Conservation (phyloP, 148 eudicot genomes). For the Diospyros kaki region DNA sequence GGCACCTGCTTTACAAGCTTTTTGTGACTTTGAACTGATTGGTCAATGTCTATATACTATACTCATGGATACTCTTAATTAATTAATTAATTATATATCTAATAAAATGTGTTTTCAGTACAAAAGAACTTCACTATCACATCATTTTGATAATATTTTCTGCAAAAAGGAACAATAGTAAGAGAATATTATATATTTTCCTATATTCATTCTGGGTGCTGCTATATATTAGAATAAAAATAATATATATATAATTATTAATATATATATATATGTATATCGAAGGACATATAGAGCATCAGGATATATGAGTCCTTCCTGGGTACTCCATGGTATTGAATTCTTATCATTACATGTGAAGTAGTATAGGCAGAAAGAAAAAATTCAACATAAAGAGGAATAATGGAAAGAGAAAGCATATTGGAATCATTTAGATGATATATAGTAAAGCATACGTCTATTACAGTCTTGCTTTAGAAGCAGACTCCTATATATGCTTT, state of each 20-base stretch:
- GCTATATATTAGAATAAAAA: no score
- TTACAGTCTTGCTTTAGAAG: slow-evolving; percentile 12
- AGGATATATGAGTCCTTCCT: slow-evolving; percentile 9
- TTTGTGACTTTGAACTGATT: slow-evolving; percentile 10
- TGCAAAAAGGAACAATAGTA: no score
- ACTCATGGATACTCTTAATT: neutral
- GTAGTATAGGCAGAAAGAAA: neutral
- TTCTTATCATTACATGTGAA: neutral
- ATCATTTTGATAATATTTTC: no score
- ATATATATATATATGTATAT: no score
- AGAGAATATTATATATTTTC: no score
- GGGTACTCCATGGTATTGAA: slow-evolving; percentile 1
- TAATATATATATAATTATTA: no score
- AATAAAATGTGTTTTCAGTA: no score
- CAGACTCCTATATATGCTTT: neutral
- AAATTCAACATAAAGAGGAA: slow-evolving; percentile 3
- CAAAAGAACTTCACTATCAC: no score
- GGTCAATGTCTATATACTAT: neutral
- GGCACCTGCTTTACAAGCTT: slow-evolving; percentile 8
- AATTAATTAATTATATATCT: no score
- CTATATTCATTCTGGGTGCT: no score
- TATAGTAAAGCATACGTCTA: slow-evolving; percentile 10
- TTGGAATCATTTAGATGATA: slow-evolving; percentile 13
- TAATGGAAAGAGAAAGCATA: slow-evolving; percentile 13
- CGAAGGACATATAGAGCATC: slow-evolving; percentile 6